Evolutionary conservation across 371 early-diverging fungal genomes (phyloP), one percentile per base, ranked within the genome.

Genomic region (Mortierella sp.): DNA sequence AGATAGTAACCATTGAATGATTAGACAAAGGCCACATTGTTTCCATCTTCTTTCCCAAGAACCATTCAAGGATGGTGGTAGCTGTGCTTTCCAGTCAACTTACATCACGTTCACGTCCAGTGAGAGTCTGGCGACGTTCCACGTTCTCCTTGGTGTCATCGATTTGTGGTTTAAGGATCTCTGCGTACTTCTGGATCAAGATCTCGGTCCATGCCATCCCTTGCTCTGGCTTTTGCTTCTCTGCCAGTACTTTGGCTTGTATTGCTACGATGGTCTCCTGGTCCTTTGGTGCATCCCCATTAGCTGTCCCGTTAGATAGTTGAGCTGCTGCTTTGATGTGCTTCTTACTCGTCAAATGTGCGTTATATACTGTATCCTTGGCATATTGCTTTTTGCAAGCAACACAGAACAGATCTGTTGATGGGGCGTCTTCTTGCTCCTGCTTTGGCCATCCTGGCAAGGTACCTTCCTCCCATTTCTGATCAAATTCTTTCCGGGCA

Each of bases 81-180:
- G n/a, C n/a, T n/a, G n/a, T n/a, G n/a, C n/a, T n/a, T n/a, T n/a
- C 10, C 34, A 34, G 10, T 34, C 34, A 34, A 34, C 84, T 83
- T 83, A 86, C 88, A 19, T 82, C 80, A 49, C 94, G 86, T 79
- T 97, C 98, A 43, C 88, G 84, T 24, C 92, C 94, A 10, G 98
- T 97, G 57, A 96, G 82, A n/a, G 96, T 90, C 71, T 97, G 97
- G 68, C 97, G 96, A 60, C 97, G 84, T 77, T 97, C 96, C 0
- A 96, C 91, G 65, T 95, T 90, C 19, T 91, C 88, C 62, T 88
- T 88, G 17, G 96, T 97, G 22, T 94, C 96, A 39, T 91, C 91
- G 46, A 90, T 80, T 55, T 83, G 80, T 28, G 84, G 80, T 9
- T 74, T 77, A 28, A 97, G 68, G 13, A 85, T 83, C 49, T 86